Conservation (phyloP, 1,284 basidiomycete genomes). For the Laetiporus sulphureus region DNA sequence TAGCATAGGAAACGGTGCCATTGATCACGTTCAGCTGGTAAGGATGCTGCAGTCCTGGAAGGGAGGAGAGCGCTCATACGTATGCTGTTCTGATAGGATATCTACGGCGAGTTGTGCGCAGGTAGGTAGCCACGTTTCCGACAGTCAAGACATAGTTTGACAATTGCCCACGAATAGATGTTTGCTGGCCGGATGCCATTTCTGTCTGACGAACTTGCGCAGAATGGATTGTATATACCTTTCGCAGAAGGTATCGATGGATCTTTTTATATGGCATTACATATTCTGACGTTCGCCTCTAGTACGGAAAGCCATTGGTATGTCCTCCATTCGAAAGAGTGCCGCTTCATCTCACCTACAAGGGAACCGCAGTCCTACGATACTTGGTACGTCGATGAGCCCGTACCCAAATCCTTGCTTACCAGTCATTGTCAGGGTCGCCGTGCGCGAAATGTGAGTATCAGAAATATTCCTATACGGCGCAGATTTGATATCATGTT, state of each 20-base stretch:
- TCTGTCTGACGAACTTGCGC: no score
- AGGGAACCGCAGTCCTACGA: slow-evolving; percentile 58
- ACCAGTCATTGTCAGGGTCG: slow-evolving; percentile 42
- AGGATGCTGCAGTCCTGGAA: no score
- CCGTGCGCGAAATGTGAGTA: slow-evolving; percentile 71
- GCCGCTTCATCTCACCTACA: no score
- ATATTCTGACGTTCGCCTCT: background rate
- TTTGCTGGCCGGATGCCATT: background rate
- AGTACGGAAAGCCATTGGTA: slow-evolving; percentile 45
- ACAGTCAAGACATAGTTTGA: background rate
- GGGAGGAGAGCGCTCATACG: no score
- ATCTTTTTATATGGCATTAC: background rate
- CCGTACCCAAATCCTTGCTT: background rate
- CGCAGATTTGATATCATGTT: no score
- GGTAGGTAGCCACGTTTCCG: no score
- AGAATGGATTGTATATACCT: slow-evolving; percentile 95
- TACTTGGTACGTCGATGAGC: slow-evolving; percentile 35
- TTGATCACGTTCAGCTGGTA: slow-evolving; percentile 83
- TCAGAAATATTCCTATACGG: no score
- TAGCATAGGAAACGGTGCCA: slow-evolving; percentile 86
- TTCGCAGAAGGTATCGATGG: slow-evolving; percentile 66
- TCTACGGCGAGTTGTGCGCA: slow-evolving; percentile 85
- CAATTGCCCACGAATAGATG: background rate
- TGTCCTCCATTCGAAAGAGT: slow-evolving; percentile 12
- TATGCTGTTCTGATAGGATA: slow-evolving; percentile 50